Evolutionary conservation across 768 basidiomycete species (phyloP).

Genomic region (Butyriboletus loyo): DNA sequence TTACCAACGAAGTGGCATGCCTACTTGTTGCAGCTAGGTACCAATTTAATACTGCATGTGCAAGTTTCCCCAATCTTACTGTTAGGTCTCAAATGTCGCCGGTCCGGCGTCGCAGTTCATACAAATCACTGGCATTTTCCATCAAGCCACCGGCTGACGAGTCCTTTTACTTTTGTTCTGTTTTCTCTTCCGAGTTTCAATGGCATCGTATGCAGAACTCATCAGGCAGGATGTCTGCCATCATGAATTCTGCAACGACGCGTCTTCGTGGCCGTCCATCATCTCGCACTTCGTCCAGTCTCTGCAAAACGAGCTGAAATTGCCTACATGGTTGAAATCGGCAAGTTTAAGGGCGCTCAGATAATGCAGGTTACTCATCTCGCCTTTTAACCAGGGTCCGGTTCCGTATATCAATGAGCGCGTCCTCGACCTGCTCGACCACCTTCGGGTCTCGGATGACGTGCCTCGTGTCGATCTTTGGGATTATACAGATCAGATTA

Average conservation of each 20-base stretch:
- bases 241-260: neutral
- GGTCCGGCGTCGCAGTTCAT: too few species aligned
- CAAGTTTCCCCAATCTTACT: too few species aligned
- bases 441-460: neutral
- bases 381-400: neutral
- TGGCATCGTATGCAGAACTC: neutral
- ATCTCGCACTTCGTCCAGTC: neutral
- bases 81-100: too few species aligned
- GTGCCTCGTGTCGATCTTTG: neutral
- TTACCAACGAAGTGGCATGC: too few species aligned
- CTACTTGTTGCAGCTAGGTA: too few species aligned
- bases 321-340: slow-evolving; percentile 1
- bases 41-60: too few species aligned
- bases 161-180: too few species aligned
- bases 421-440: neutral
- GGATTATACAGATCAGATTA: neutral
- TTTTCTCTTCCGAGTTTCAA: too few species aligned
- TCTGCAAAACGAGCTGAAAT: neutral
- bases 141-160: too few species aligned
- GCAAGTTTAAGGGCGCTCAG: neutral
- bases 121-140: too few species aligned
- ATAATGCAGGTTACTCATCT: neutral
- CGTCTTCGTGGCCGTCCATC: neutral
- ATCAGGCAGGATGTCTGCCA: neutral
- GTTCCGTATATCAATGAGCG: neutral